Percentiles rank a stretch among this genome's conserved stretches.
Conservation (phyloP, 306 rosid species). For the Casuarina equisetifolia region DNA sequence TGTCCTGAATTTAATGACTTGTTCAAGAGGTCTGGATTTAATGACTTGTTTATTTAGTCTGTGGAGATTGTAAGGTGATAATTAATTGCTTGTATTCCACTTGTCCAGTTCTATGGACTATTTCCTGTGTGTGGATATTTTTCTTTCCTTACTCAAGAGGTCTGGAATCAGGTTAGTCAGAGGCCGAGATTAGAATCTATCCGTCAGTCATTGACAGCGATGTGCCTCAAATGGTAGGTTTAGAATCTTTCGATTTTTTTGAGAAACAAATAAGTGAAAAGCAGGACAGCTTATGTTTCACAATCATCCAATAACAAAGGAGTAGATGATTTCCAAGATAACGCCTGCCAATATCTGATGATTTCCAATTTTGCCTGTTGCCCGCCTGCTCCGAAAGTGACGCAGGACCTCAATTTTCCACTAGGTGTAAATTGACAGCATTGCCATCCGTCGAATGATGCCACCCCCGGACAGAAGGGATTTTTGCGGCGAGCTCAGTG, state of each 20-base stretch:
- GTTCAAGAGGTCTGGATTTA: not conserved
- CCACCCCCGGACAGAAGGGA: conserved; percentile 84
- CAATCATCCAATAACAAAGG: not conserved
- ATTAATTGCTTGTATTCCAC: not conserved
- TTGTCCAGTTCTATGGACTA: not conserved
- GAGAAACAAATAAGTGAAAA: too few species aligned
- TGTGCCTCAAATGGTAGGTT: not conserved
- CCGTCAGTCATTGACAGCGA: not conserved
- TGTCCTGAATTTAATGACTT: not conserved
- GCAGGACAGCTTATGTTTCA: not conserved
- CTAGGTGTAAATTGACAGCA: conserved; percentile 87
- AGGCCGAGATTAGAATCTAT: not conserved
- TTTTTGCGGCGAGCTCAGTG: conserved; percentile 18
- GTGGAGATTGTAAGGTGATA: not conserved
- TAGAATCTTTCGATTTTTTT: not conserved
- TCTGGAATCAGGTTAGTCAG: not conserved
- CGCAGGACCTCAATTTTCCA: conserved; percentile 72
- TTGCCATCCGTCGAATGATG: conserved; percentile 89
- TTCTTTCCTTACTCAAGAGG: not conserved
- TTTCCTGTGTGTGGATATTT: not conserved
- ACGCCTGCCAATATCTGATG: not conserved
- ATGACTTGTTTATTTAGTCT: not conserved
- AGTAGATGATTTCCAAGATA: not conserved
- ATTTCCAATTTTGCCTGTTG: conserved; percentile 37
- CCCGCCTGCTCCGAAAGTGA: conserved; percentile 76